Percentiles rank a stretch among this genome's conserved stretches.
Evolutionary conservation across 768 basidiomycete species (phyloP).

Genomic region (Lentinula lateritia): DNA sequence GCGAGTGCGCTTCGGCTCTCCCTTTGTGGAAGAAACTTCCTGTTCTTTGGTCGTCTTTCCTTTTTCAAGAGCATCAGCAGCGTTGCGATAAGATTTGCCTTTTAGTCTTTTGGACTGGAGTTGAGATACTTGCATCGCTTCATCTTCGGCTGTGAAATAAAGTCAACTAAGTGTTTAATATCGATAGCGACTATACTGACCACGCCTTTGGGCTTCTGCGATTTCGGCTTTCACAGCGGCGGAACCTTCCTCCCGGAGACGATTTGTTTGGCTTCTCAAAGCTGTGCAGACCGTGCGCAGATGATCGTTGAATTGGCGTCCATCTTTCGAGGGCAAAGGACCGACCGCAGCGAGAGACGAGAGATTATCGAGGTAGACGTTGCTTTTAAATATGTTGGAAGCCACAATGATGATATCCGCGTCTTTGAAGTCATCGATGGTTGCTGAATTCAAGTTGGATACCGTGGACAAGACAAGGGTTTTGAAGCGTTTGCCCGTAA

Average conservation of each 20-base stretch:
- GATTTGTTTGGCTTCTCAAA: slow-evolving; percentile 62
- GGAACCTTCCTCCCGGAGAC: slow-evolving; percentile 61
- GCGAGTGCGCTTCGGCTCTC: background rate
- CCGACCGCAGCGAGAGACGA: slow-evolving; percentile 65
- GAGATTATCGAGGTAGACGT: slow-evolving; percentile 71
- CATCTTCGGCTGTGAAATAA: slow-evolving; percentile 36
- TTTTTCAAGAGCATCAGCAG: slow-evolving; percentile 27
- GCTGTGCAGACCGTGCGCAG: slow-evolving; percentile 56
- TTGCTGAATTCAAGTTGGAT: slow-evolving; percentile 62
- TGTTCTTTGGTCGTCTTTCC: slow-evolving; percentile 7
- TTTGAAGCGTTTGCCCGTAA: slow-evolving; percentile 58
- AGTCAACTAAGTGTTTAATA: background rate
- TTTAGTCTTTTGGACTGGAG: slow-evolving; percentile 62
- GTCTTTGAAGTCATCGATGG: slow-evolving; percentile 67
- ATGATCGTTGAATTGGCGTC: slow-evolving; percentile 86
- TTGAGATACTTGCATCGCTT: slow-evolving; percentile 40
- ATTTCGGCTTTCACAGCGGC: slow-evolving; percentile 60
- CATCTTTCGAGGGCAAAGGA: slow-evolving; percentile 68
- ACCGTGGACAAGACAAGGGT: slow-evolving; percentile 66
- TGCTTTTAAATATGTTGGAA: slow-evolving; percentile 79
- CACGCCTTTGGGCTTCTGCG: slow-evolving; percentile 50
- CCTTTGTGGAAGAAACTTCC: slow-evolving; percentile 10
- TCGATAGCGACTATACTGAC: slow-evolving; percentile 30
- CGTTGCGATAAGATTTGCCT: slow-evolving; percentile 69
- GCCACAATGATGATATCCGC: slow-evolving; percentile 87